phyloP scores from a whole-genome alignment of 306 rosid genomes.

The Cucurbita maxima region DNA sequence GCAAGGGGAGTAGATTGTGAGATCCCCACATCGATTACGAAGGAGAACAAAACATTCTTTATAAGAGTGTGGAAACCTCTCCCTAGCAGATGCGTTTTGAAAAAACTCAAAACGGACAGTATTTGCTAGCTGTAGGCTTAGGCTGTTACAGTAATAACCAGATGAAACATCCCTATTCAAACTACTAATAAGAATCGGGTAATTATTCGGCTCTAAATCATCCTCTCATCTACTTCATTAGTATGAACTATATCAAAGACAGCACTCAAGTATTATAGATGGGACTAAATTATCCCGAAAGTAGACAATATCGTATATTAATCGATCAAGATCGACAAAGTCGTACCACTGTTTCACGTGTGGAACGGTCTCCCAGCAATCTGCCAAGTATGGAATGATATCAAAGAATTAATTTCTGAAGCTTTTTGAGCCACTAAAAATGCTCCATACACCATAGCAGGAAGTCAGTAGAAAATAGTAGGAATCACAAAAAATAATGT shows the following conservation, averaged over 20 bases:
- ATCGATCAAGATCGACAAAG: not conserved
- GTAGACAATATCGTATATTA: not conserved
- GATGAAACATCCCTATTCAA: not conserved
- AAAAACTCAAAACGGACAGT: too few relatives aligned
- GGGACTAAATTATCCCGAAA: not conserved
- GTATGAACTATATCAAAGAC: not conserved
- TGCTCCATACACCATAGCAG: too few relatives aligned
- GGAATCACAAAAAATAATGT: not conserved
- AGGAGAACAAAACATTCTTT: too few relatives aligned
- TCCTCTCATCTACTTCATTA: not conserved
- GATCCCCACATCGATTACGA: too few relatives aligned
- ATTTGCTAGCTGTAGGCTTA: too few relatives aligned
- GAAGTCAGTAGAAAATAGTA: not conserved
- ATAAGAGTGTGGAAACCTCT: too few relatives aligned
- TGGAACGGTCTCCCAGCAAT: slow-evolving; percentile 57
- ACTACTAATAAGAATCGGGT: not conserved
- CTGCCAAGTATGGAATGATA: slow-evolving; percentile 38
- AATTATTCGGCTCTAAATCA: not conserved
- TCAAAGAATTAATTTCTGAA: not conserved
- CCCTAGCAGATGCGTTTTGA: too few relatives aligned
- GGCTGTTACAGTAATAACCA: not conserved
- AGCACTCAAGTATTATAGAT: not conserved
- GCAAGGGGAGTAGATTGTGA: too few relatives aligned
- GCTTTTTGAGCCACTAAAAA: not conserved
- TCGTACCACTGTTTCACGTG: slow-evolving; percentile 72